Evolutionary conservation across 2,329 filamentous ascomycete species (phyloP), one percentile per base, ranked within the genome.

Genomic region (Calonectria hawksworthii): DNA sequence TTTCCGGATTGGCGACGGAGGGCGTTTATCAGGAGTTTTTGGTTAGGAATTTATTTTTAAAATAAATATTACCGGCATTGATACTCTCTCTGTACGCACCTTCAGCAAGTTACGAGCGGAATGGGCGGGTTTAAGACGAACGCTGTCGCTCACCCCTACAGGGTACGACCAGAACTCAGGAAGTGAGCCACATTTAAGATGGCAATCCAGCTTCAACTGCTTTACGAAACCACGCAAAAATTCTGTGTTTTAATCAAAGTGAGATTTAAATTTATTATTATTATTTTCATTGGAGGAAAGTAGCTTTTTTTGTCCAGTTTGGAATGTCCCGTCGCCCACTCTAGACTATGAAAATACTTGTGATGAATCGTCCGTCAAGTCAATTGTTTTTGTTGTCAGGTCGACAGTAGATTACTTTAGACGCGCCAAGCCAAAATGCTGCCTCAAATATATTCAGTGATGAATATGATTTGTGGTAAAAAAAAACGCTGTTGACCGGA

Each of bases 331-430:
- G n/a, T n/a, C n/a, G n/a, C n/a, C n/a, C n/a, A n/a, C n/a, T n/a
- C n/a, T n/a, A n/a, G n/a, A n/a, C n/a, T n/a, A 38, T 38, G 13
- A 16, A 18, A 7, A 41, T 6, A 6, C 16, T 1, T 3, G 16
- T 16, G 14, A 6, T 18, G 4, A 41, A 18, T 10, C 11, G 9
- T 10, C 34, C 11, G 9, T 10, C 2, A 13, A 34, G 34, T 16
- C 7, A 10, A 3, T 21, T 6, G 2, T 9, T n/a, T 44, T 10
- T 7, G 5, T 23, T 23, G 34, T 10, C 1, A 2, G n/a, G 10
- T 23, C 1, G 9, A 4, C 21, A 11, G 2, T 47, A 3, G 11
- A 23, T 11, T 47, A 21, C 18, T n/a, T 10, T 3, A 0, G 0
- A 5, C 23, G 8, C 5, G 44, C 44, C 9, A 21, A 47, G 21